A percentile compares a stretch with the other conserved stretches of the same genome.
Evolutionary conservation across 2,329 filamentous ascomycete genomes (phyloP).

Genomic region (Aspergillus uvarum): DNA sequence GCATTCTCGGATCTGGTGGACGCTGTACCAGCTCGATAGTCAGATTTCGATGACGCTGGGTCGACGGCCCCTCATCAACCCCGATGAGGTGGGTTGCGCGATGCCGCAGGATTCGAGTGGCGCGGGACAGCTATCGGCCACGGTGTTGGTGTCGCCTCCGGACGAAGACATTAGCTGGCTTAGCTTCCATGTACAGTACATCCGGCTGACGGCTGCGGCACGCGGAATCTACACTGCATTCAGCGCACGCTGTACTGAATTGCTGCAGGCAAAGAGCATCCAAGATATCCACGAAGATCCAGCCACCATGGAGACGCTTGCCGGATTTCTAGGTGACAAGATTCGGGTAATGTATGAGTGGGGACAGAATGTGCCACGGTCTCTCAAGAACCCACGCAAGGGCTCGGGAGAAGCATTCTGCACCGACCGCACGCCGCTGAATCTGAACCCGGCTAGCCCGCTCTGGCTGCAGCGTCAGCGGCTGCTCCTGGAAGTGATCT

Average conservation of each 20-base stretch:
- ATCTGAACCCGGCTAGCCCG: slow-evolving; percentile 39
- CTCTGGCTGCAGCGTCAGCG: slow-evolving; percentile 47
- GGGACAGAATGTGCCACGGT: slow-evolving; percentile 38
- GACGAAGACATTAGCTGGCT: slow-evolving; percentile 42
- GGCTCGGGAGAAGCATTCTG: slow-evolving; percentile 38
- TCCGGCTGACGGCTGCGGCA: slow-evolving; percentile 36
- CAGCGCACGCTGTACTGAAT: slow-evolving; percentile 30
- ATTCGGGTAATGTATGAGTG: slow-evolving; percentile 32
- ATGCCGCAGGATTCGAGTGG: slow-evolving; percentile 41
- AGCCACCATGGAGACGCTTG: too few relatives aligned
- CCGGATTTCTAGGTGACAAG: slow-evolving; percentile 14
- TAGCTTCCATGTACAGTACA: slow-evolving; percentile 36
- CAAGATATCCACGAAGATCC: too few relatives aligned
- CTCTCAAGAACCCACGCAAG: slow-evolving; percentile 40
- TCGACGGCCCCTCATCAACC: slow-evolving; percentile 42
- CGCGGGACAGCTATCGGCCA: slow-evolving; percentile 30
- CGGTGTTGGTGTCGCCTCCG: slow-evolving; percentile 30
- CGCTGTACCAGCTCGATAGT: slow-evolving; percentile 50
- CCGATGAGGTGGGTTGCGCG: slow-evolving; percentile 35
- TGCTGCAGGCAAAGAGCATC: slow-evolving; percentile 33
- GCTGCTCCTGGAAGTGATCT: slow-evolving; percentile 43
- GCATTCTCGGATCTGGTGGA: slow-evolving; percentile 55
- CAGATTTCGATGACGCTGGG: slow-evolving; percentile 51
- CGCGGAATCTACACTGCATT: slow-evolving; percentile 38
- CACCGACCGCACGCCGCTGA: slow-evolving; percentile 36